Evolutionary conservation across 2,329 filamentous ascomycete species (phyloP).

Genomic region (Didymella pinodella): DNA sequence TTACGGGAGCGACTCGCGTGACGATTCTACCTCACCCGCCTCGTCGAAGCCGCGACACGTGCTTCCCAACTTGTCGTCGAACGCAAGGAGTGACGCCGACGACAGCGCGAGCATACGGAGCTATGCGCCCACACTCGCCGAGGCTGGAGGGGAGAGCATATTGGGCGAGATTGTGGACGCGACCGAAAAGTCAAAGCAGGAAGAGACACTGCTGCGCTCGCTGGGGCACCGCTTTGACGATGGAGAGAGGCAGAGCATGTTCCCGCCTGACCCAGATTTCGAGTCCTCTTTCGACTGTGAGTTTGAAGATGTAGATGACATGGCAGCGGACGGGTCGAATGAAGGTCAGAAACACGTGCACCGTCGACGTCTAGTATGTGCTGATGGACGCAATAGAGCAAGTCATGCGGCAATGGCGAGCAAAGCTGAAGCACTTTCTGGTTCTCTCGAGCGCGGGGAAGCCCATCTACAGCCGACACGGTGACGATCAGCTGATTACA

Average conservation of each 20-base stretch:
- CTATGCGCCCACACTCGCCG: slow-evolving; percentile 69
- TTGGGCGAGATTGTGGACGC: slow-evolving; percentile 74
- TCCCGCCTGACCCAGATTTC: slow-evolving; percentile 56
- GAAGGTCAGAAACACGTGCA: slow-evolving; percentile 62
- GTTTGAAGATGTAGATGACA: slow-evolving; percentile 76
- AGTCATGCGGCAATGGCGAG: slow-evolving; percentile 78
- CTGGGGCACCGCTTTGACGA: slow-evolving; percentile 66
- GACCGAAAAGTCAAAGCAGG: slow-evolving; percentile 66
- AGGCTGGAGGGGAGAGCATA: slow-evolving; percentile 75
- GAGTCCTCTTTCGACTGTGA: slow-evolving; percentile 76
- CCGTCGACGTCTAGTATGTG: slow-evolving; percentile 27
- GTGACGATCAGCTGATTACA: slow-evolving; percentile 87
- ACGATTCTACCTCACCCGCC: slow-evolving; percentile 38
- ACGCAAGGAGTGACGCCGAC: slow-evolving; percentile 63
- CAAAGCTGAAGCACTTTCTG: slow-evolving; percentile 95
- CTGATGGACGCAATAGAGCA: slow-evolving; percentile 50
- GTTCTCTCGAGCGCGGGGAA: slow-evolving; percentile 96
- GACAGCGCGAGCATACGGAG: slow-evolving; percentile 73
- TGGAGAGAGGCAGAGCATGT: slow-evolving; percentile 62
- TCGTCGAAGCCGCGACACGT: slow-evolving; percentile 52
- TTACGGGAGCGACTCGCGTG: slow-evolving; percentile 64
- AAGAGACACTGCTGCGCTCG: slow-evolving; percentile 73
- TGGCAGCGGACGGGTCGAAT: slow-evolving; percentile 61
- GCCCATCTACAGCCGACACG: slow-evolving; percentile 95
- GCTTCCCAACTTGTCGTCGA: slow-evolving; percentile 51